Evolutionary conservation across 192 early-diverging fungal species (phyloP), one percentile per base, ranked within the genome.

Genomic region (Podila minutissima): DNA sequence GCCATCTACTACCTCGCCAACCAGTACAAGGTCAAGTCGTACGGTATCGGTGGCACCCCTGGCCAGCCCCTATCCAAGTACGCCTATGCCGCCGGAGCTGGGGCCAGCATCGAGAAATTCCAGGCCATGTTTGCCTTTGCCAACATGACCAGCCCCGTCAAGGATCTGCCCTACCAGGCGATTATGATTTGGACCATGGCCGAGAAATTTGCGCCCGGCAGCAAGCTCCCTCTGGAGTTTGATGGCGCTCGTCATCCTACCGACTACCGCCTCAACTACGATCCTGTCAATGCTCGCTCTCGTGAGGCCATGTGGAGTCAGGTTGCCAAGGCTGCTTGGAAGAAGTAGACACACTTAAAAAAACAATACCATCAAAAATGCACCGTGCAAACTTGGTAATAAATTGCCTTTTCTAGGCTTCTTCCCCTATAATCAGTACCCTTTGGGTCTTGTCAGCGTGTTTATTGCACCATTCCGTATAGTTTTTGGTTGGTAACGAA

Each of bases 11-110:
- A 5, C 7, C 33, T 68, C 57, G 31, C 53, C n/a, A 46, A 68
- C 17, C n/a, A 59, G n/a, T 59, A 68, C 67, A 68, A 68, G 24
- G 57, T 68, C 35, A 28, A 20, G 13, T 26, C 67, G n/a, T 68
- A 59, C 24, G 55, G 53, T 8, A 68, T 68, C 37, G 55, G 67
- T 4, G 67, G 67, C 1, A 59, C 51, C 35, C 33, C 20, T 0
- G 57, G 22, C 0, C 24, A 68, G n/a, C 33, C 67, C 37, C 67
- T 68, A n/a, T 68, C 67, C 33, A 59, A 59, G 67, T 59, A 28
- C 15, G 20, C 31, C 13, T 68, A 59, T 20, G 35, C 55, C 3
- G 57, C 24, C 19, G 67, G 22, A 6, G 67, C 33, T 41, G 67
- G 35, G 10, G 15, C 41, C 15, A 22, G 0, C 7, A 33, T 55